Evolutionary conservation across 2,329 filamentous ascomycete species (phyloP).

Genomic region (Huntiella omanensis): DNA sequence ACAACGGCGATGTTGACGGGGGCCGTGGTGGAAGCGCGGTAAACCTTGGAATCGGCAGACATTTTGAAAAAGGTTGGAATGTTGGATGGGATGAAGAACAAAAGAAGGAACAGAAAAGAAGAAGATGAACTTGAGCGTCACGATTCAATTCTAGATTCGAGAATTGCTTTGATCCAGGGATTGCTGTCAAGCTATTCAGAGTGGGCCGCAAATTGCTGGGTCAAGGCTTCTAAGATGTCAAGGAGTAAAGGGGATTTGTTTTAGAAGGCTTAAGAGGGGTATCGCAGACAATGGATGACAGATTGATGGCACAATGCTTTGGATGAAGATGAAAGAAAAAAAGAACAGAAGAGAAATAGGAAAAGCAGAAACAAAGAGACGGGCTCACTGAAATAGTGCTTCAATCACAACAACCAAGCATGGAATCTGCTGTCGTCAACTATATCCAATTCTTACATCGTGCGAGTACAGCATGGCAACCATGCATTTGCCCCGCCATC

Average conservation of each 20-base stretch:
- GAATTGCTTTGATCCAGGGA: too few relatives aligned
- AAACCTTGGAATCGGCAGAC: constrained; percentile 41
- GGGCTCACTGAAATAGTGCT: not conserved
- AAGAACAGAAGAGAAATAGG: not conserved
- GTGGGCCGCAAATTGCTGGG: too few relatives aligned
- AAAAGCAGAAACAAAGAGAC: constrained; percentile 1
- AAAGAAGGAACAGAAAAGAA: not conserved
- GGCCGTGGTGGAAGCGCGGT: constrained; percentile 86
- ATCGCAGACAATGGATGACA: not conserved
- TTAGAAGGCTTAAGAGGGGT: not conserved
- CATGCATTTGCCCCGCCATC: not conserved
- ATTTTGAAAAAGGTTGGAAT: not conserved
- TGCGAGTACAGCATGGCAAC: not conserved
- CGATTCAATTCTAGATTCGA: too few relatives aligned
- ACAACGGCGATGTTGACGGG: constrained; percentile 97
- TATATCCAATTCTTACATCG: not conserved
- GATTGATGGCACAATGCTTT: not conserved
- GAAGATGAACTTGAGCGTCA: not conserved
- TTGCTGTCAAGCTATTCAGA: too few relatives aligned
- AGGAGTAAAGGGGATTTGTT: not conserved
- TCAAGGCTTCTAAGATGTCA: too few relatives aligned
- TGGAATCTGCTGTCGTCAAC: not conserved
- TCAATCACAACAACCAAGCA: not conserved
- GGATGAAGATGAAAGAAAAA: not conserved
- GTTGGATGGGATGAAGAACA: not conserved